Conservation (phyloP, 352 stramenopile species). For the Hyaloperonospora brassicae region DNA sequence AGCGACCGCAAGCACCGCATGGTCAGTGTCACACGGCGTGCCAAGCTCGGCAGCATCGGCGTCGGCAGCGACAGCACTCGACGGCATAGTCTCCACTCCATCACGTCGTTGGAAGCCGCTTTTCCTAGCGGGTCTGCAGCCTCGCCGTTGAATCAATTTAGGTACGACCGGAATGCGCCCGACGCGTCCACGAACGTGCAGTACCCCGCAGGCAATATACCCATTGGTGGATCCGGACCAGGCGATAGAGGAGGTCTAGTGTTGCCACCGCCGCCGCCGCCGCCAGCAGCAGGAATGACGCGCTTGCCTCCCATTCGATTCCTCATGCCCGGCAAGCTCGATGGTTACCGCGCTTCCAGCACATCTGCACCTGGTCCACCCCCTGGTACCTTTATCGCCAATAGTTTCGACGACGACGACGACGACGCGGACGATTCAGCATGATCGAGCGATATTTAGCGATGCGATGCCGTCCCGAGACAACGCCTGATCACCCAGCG, state of each 20-base stretch:
- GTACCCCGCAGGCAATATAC: conserved; percentile 3
- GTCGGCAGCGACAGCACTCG: conserved; percentile 31
- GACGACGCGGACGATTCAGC: conserved; percentile 48
- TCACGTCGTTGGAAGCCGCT: conserved; percentile 33
- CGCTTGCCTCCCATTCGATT: conserved; percentile 70
- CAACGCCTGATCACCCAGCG: conserved; percentile 6
- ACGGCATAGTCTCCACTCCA: conserved; percentile 34
- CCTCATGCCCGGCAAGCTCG: conserved; percentile 60
- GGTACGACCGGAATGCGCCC: conserved; percentile 29
- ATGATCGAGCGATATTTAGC: conserved; percentile 28
- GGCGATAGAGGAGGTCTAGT: conserved; percentile 12
- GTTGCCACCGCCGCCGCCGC: conserved; percentile 7
- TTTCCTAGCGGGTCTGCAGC: conserved; percentile 26
- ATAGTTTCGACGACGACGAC: conserved; percentile 30
- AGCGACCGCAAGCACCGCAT: conserved; percentile 84
- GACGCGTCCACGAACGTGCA: conserved; percentile 33
- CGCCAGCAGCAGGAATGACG: conserved; percentile 16
- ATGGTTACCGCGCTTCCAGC: conserved; percentile 47
- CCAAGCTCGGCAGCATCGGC: conserved; percentile 62
- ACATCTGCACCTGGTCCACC: conserved; percentile 32
- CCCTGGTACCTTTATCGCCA: conserved; percentile 46
- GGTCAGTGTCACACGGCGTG: conserved; percentile 59
- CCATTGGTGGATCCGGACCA: conserved; percentile 9
- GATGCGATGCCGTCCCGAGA: conserved; percentile 8
- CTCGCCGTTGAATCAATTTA: conserved; percentile 25